Evolutionary conservation across 2,329 filamentous ascomycete species (phyloP), one percentile per base, ranked within the genome.

Genomic region (Delphinella strobiligena): DNA sequence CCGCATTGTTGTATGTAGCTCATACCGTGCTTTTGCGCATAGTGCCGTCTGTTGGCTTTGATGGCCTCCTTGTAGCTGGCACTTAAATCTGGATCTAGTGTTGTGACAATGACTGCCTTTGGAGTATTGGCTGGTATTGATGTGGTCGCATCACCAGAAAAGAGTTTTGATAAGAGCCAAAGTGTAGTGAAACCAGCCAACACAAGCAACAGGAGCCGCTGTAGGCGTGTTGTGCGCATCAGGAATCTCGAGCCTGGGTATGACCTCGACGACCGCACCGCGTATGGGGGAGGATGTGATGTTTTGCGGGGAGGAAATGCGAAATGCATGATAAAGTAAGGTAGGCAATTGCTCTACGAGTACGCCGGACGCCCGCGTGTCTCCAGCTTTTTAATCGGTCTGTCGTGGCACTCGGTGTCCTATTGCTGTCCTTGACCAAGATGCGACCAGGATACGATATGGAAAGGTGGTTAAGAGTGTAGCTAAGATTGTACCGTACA

Each of bases 21-120:
- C 72, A 54, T 72, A 93, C 88, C 89, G 64, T 96, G 87, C 56
- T 75, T 80, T 47, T 75, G 72, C 5, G 89, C 91, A 62, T 96
- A 98, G 46, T 82, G 73, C 54, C 81, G 71, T 51, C 91, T 71
- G 60, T 98, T 98, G 50, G 83, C 75, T 56, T 77, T 80, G 46
- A 98, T 75, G 51, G 76, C 76, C 42, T 80, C 69, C 40, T 81
- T 68, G 61, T 89, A 93, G 31, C 67, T 69, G 24, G 74, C 65
- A 53, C 75, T 77, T 51, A 80, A 67, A 37, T 69, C 66, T 43
- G 77, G 71, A 56, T 95, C 84, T 40, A 95, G 62, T 7, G 89
- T 76, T 2, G 91, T 95, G 45, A 98, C 83, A 37, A 98, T 67
- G 22, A 96, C 87, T 15, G 76, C 68, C 19, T 67, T 61, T 27